These are phyloP conservation scores for Chondrus crispus DNA, from an alignment of 23 red algal species.

Conservation along the genomic window DNA sequence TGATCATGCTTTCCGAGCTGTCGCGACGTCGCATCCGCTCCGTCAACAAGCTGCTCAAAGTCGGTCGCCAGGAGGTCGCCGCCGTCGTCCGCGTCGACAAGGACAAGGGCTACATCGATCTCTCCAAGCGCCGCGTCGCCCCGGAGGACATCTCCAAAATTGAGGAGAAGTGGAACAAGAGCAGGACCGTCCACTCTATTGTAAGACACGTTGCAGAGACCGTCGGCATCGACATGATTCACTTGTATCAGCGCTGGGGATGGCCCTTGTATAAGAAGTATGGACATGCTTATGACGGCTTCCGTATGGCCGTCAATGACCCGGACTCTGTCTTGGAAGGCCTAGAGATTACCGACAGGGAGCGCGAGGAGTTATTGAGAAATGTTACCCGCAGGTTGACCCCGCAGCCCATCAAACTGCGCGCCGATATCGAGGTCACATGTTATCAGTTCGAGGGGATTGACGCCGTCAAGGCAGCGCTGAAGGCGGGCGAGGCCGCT, in stretches of 20 bases:
- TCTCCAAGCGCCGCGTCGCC: conserved; percentile 94
- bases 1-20: conserved; percentile 99
- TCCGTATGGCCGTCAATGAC: conserved; percentile 83
- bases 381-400: conserved; percentile 79
- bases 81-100: conserved; percentile 96
- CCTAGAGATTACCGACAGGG: conserved; percentile 71
- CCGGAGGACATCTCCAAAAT: conserved; percentile 91
- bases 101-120: conserved; percentile 99
- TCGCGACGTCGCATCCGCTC: conserved; percentile 98
- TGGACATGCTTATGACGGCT: conserved; percentile 94
- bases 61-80: conserved; percentile 89
- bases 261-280: conserved; percentile 97
- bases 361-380: conserved; percentile 86
- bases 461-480: conserved; percentile 83
- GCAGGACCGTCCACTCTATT: conserved; percentile 93
- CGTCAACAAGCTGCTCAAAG: conserved; percentile 93
- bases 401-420: conserved; percentile 82
- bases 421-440: conserved; percentile 97
- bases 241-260: conserved; percentile 91
- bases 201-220: conserved; percentile 96
- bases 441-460: conserved; percentile 98
- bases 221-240: conserved; percentile 75
- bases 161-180: conserved; percentile 99
- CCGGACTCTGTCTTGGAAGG: conserved; percentile 75
- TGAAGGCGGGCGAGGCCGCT: conserved; percentile 69